A percentile compares a stretch with the other conserved stretches of the same genome.
phyloP scores from a whole-genome alignment of 2,329 filamentous ascomycete genomes.

The Sordariomycetes sp. region DNA sequence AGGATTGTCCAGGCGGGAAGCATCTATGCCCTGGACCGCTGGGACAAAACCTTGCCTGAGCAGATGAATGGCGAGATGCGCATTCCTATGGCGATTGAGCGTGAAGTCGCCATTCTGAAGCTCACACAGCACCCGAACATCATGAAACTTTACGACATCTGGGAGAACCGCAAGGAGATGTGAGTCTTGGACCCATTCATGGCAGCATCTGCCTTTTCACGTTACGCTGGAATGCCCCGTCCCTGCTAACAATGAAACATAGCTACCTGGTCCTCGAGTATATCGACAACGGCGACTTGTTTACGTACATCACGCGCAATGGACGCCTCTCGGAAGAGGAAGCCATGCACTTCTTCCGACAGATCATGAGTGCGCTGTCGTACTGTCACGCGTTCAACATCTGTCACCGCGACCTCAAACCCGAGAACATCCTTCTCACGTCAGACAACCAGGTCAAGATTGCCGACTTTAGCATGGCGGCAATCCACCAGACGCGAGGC shows the following conservation, averaged over 20 bases:
- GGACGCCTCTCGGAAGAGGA: slow-evolving; percentile 69
- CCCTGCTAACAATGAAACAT: slow-evolving; percentile 9
- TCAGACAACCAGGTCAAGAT: slow-evolving; percentile 70
- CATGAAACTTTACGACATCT: slow-evolving; percentile 89
- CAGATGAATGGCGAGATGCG: slow-evolving; percentile 47
- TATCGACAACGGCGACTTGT: slow-evolving; percentile 67
- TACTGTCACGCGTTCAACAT: slow-evolving; percentile 94
- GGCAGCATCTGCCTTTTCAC: too few species aligned
- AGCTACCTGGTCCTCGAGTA: slow-evolving; percentile 94
- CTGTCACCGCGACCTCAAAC: slow-evolving; percentile 91
- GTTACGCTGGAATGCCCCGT: neutral
- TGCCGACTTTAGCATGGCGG: slow-evolving; percentile 96
- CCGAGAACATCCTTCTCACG: slow-evolving; percentile 88
- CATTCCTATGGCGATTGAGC: slow-evolving; percentile 80
- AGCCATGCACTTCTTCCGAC: slow-evolving; percentile 74
- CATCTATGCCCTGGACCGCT: slow-evolving; percentile 68
- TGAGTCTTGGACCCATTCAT: slow-evolving; percentile 41
- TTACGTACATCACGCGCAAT: slow-evolving; percentile 66
- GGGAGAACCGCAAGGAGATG: slow-evolving; percentile 94
- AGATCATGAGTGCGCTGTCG: slow-evolving; percentile 82
- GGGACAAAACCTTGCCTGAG: slow-evolving; percentile 44
- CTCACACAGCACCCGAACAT: slow-evolving; percentile 91
- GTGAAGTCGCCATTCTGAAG: slow-evolving; percentile 95
- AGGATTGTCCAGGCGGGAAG: slow-evolving; percentile 76
- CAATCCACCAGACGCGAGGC: slow-evolving; percentile 66